Evolutionary conservation across 2,329 filamentous ascomycete species (phyloP).

Genomic region (Penicillium sp.): DNA sequence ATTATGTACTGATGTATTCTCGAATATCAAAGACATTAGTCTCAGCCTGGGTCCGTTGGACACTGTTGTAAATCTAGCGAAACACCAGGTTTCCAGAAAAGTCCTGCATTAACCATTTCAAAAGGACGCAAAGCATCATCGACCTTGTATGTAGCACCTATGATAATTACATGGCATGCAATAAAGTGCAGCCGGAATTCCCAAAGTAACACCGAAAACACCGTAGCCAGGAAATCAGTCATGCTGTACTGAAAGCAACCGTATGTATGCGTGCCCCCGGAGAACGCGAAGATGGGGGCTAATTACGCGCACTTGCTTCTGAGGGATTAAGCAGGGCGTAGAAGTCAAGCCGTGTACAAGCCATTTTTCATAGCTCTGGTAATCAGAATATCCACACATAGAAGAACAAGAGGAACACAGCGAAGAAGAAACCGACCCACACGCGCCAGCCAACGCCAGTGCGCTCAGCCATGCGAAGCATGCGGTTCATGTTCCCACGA

Average conservation of each 20-base stretch:
- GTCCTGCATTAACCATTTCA: not conserved
- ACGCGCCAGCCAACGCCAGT: constrained; percentile 96
- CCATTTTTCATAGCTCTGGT: constrained; percentile 7
- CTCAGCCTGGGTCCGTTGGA: not conserved
- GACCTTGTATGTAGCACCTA: not conserved
- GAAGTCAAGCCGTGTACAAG: not conserved
- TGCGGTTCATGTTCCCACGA: constrained; percentile 91
- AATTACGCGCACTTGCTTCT: not conserved
- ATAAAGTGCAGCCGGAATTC: not conserved
- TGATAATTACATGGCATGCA: not conserved
- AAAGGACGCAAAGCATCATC: not conserved
- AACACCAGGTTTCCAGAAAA: not conserved
- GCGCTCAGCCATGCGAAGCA: constrained; percentile 91
- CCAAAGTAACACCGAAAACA: constrained; percentile 6
- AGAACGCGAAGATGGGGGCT: not conserved
- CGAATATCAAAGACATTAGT: not conserved
- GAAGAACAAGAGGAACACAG: constrained; percentile 77
- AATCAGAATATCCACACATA: constrained; percentile 87
- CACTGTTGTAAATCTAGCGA: not conserved
- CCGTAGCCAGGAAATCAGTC: constrained; percentile 5
- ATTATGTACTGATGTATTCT: not conserved
- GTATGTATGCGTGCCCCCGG: constrained; percentile 1
- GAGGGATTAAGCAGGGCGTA: constrained; percentile 1
- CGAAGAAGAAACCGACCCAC: constrained; percentile 86
- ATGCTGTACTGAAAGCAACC: constrained; percentile 1